Evolutionary conservation across 2,329 filamentous ascomycete species (phyloP).

Genomic region (Trichoderma sp.): DNA sequence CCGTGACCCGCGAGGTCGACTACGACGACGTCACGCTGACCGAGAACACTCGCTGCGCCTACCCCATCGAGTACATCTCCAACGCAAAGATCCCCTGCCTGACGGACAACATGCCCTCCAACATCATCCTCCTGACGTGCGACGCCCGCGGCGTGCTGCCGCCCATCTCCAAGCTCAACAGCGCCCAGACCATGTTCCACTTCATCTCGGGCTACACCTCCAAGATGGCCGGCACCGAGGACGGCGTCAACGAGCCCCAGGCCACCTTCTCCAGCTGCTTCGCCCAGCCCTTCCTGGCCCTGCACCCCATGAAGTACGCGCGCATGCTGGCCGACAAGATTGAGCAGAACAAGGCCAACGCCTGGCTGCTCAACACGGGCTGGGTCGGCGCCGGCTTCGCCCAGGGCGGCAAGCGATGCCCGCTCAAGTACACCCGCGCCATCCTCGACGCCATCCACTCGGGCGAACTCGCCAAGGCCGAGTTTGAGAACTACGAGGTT

Average conservation of each 20-base stretch:
- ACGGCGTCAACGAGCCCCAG: conserved; percentile 94
- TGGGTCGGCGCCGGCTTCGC: conserved; percentile 92
- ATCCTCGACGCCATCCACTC: conserved; percentile 98
- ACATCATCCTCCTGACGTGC: conserved; percentile 98
- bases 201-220: conserved; percentile 99
- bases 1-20: conserved; percentile 83
- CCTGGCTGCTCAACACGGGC: conserved; percentile 97
- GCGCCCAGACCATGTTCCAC: conserved; percentile 99
- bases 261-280: conserved; percentile 99
- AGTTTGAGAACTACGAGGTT: conserved; percentile 93
- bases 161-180: conserved; percentile 94
- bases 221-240: conserved; percentile 99
- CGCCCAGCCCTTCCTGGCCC: conserved; percentile 96
- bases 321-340: conserved; percentile 99
- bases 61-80: conserved; percentile 98
- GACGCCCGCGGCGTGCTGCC: conserved; percentile 96
- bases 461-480: conserved; percentile 86
- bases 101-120: conserved; percentile 82
- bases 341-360: conserved; percentile 88
- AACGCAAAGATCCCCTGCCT: conserved; percentile 99
- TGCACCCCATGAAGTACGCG: conserved; percentile 99
- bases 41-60: conserved; percentile 97
- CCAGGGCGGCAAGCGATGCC: conserved; percentile 94
- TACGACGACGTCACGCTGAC: conserved; percentile 95
- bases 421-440: conserved; percentile 96